Percentiles rank a stretch among this genome's conserved stretches.
phyloP scores from a whole-genome alignment of 192 early-diverging fungal species.

The Coemansia reversa region DNA sequence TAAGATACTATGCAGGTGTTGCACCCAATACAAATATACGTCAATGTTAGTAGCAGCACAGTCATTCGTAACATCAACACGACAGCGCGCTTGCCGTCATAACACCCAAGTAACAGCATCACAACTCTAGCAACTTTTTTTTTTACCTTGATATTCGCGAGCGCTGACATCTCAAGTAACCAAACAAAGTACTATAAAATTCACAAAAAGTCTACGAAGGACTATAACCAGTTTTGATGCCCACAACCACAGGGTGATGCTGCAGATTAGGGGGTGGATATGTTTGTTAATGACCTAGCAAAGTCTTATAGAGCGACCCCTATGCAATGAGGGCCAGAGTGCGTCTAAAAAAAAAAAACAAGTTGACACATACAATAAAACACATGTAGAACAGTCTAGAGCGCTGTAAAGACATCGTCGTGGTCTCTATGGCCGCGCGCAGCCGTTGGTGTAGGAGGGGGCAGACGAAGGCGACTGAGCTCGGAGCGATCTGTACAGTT shows the following conservation, averaged over 20 bases:
- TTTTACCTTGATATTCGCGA: conserved; percentile 15
- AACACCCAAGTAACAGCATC: not conserved
- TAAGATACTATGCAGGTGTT: conserved; percentile 26
- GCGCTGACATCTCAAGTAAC: not conserved
- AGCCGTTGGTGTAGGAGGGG: conserved; percentile 47
- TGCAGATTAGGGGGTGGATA: no score
- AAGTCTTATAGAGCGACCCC: no score
- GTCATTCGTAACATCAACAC: not conserved
- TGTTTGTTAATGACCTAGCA: no score
- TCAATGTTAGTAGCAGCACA: not conserved
- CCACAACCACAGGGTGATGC: no score
- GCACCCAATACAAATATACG: not conserved
- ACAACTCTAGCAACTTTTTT: not conserved
- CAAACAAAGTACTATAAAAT: not conserved
- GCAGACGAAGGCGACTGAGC: conserved; percentile 51
- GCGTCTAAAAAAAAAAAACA: not conserved
- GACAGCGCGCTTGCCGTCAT: not conserved
- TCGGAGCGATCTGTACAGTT: conserved; percentile 55
- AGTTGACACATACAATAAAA: not conserved
- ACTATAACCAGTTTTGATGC: not conserved
- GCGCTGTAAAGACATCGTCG: conserved; percentile 25
- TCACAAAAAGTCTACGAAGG: not conserved
- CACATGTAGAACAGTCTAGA: conserved; percentile 19
- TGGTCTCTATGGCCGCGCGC: conserved; percentile 34
- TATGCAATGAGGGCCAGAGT: not conserved